Conservation (phyloP, 2,329 filamentous ascomycete genomes). For the Penicillium thymicola region DNA sequence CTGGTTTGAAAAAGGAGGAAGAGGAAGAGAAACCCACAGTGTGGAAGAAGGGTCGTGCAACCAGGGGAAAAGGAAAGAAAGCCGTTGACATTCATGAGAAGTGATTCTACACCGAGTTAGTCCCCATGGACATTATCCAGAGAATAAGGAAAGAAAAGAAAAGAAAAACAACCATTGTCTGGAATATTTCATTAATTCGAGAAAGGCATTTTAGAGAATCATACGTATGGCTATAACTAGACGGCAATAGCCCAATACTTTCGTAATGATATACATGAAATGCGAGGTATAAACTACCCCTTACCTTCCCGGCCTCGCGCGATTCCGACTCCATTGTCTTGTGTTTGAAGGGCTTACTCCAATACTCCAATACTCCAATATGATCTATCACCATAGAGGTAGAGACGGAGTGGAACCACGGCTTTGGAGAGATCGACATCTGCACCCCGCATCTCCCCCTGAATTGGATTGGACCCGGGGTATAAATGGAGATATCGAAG, state of each 20-base stretch:
- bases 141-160: neutral
- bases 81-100: neutral
- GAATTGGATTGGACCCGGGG: too few species aligned
- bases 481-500: too few species aligned
- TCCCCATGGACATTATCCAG: neutral
- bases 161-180: neutral
- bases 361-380: constrained; percentile 1
- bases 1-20: neutral
- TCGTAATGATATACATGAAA: neutral
- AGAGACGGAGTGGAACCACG: neutral
- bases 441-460: neutral
- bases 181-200: neutral
- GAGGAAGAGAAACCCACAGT: too few species aligned
- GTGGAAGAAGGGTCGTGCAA: too few species aligned
- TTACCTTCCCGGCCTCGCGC: neutral
- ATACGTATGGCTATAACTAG: neutral
- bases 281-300: neutral
- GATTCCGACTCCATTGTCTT: neutral
- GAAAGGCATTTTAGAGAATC: too few species aligned
- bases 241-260: neutral
- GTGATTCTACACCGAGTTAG: neutral
- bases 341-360: neutral
- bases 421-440: neutral
- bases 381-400: neutral
- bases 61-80: neutral